Conservation (phyloP, 345 rosid genomes). For the Salix koriyanagi region DNA sequence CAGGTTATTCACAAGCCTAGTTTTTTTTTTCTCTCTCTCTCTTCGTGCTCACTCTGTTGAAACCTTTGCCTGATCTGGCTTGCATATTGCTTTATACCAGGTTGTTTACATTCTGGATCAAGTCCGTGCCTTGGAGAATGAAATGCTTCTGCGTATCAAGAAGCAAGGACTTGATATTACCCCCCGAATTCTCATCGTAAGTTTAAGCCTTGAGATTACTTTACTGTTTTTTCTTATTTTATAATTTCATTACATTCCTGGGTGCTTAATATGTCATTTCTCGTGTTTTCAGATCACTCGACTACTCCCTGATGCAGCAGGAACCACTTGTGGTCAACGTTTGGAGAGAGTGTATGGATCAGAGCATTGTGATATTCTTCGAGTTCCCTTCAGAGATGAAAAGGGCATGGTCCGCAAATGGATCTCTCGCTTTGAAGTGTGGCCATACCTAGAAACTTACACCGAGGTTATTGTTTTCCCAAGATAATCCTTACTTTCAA, state of each 20-base stretch:
- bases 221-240: background rate
- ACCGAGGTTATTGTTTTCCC: constrained; percentile 51
- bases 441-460: constrained; percentile 91
- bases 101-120: constrained; percentile 96
- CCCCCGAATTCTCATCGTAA: constrained; percentile 82
- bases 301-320: constrained; percentile 85
- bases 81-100: constrained; percentile 21
- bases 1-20: constrained; percentile 46
- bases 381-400: constrained; percentile 79
- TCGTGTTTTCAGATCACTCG: constrained; percentile 57
- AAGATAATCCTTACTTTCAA: background rate
- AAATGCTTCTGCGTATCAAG: constrained; percentile 87
- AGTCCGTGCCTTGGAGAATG: constrained; percentile 88
- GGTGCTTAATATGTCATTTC: constrained; percentile 7
- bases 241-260: background rate
- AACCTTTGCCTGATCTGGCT: background rate
- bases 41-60: background rate
- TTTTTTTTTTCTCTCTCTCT: background rate
- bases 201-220: constrained; percentile 5
- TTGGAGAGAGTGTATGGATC: constrained; percentile 80
- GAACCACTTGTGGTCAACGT: constrained; percentile 92
- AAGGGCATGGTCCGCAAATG: constrained; percentile 76
- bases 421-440: constrained; percentile 95
- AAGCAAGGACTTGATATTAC: constrained; percentile 84
- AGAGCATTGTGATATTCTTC: constrained; percentile 72